Evolutionary conservation across 441 rosid species (phyloP).

Genomic region (Adansonia gregorii): DNA sequence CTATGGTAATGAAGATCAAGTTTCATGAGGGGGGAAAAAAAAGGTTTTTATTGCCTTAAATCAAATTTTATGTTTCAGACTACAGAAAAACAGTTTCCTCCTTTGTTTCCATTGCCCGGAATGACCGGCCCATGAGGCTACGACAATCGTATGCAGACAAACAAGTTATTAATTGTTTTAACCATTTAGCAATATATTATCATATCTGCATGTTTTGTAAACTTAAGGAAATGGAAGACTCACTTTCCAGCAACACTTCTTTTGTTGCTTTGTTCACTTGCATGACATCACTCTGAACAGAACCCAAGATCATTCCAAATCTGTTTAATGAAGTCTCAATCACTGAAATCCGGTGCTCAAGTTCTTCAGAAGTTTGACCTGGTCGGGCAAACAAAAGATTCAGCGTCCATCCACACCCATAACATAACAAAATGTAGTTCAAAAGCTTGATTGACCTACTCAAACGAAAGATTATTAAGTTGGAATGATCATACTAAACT

Average conservation of each 20-base stretch:
- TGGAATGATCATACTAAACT: not conserved
- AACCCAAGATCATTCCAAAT: conserved; percentile 76
- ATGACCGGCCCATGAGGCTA: not conserved
- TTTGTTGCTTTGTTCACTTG: conserved; percentile 83
- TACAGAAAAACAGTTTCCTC: not conserved
- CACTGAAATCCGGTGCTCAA: conserved; percentile 69
- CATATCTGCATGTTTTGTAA: conserved; percentile 15
- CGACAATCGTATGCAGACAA: conserved; percentile 17
- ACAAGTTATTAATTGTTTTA: conserved; percentile 1
- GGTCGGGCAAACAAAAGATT: conserved; percentile 33
- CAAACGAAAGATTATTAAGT: conserved; percentile 10
- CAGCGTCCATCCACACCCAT: not conserved
- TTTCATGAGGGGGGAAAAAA: not conserved
- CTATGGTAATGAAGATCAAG: not conserved
- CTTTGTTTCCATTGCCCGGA: conserved; percentile 17
- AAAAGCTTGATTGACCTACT: not conserved
- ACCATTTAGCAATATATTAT: conserved; percentile 8
- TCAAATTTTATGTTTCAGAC: not conserved
- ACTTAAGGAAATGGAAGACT: conserved; percentile 37
- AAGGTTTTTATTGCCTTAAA: not conserved
- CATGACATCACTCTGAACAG: conserved; percentile 82
- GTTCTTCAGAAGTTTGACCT: conserved; percentile 76
- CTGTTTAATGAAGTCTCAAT: conserved; percentile 80
- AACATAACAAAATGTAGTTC: conserved; percentile 4
- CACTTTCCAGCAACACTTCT: conserved; percentile 70